phyloP scores from a whole-genome alignment of 106 monocot species.

The Acorus calamus region DNA sequence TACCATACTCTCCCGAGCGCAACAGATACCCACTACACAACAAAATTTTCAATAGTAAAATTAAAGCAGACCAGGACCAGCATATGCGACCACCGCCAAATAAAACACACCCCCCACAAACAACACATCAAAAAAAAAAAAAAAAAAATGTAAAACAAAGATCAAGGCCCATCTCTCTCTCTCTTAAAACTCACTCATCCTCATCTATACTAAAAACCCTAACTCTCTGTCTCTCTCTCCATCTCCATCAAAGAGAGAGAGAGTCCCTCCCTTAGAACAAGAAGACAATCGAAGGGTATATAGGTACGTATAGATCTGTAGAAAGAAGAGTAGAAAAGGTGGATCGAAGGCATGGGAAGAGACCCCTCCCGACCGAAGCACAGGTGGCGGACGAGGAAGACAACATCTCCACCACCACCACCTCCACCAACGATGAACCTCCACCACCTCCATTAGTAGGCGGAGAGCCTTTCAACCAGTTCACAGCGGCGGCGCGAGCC shows the following conservation, averaged over 20 bases:
- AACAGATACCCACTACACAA: no score
- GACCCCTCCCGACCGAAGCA: conserved; percentile 31
- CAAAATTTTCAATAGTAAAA: no score
- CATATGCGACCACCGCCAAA: no score
- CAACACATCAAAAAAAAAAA: no score
- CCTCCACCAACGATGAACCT: not conserved
- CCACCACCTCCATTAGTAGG: no score
- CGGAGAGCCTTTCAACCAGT: no score
- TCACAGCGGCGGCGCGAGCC: conserved; percentile 4
- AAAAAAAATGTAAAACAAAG: not conserved
- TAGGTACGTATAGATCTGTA: no score
- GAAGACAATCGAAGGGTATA: no score
- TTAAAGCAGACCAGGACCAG: no score
- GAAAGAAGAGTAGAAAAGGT: conserved; percentile 16
- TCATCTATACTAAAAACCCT: not conserved
- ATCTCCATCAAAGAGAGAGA: not conserved
- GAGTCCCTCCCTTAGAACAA: no score
- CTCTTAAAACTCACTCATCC: not conserved
- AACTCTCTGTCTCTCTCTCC: not conserved
- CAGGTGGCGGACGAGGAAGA: conserved; percentile 28
- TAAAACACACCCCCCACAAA: no score
- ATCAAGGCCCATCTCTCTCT: not conserved
- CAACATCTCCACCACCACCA: not conserved
- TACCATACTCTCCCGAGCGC: no score
- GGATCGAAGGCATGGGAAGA: conserved; percentile 71